Evolutionary conservation across 164 flowering plant genomes (phyloP), one percentile per base, ranked within the genome.

Genomic region (Cinnamomum micranthum): DNA sequence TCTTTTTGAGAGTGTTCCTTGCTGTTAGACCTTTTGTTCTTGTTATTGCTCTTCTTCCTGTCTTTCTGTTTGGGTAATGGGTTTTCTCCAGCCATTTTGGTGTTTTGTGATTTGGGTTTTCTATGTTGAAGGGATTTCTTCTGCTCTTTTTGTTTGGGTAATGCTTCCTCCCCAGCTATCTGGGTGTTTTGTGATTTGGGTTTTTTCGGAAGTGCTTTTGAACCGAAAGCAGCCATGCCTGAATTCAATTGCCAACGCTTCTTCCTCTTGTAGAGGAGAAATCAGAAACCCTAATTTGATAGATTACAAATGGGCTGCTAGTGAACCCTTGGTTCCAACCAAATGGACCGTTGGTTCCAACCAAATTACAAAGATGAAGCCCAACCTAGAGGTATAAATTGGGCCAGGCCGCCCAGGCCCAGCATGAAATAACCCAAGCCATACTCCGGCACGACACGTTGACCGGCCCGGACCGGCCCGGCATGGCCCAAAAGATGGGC

Each of bases 211-310:
- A 88, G 80, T n/a, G 83, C 85, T 81, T 81, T 84, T 20, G 83
- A 88, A 69, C 90, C 88, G 78, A 87, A 65, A 65, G 86, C 64
- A 80, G 82, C 84, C 81, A 81, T 78, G 62, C 35, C 35, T n/a
- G 35, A 15, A 68, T 31, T 31, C 35, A 31, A 5, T 31, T 17
- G n/a, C 50, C 70, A 68, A 35, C 70, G 15, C 33, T 9, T 22
- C 68, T 65, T 23, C 13, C 68, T 14, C 68, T 27, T 65, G 27
- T 14, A 7, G 17, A 23, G 68, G 23, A 65, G 31, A 65, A 65
- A 24, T 3, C 10, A 15, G 15, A 65, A 65, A 65, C 47, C 47
- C 47, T 41, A 41, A 9, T 41, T 41, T 41, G 47, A 6, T 41
- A 41, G 47, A 41, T 41, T 7, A 41, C 47, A 41, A 41, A 41